Evolutionary conservation across 2,329 filamentous ascomycete genomes (phyloP).

Genomic region (Aspergillus sp.): DNA sequence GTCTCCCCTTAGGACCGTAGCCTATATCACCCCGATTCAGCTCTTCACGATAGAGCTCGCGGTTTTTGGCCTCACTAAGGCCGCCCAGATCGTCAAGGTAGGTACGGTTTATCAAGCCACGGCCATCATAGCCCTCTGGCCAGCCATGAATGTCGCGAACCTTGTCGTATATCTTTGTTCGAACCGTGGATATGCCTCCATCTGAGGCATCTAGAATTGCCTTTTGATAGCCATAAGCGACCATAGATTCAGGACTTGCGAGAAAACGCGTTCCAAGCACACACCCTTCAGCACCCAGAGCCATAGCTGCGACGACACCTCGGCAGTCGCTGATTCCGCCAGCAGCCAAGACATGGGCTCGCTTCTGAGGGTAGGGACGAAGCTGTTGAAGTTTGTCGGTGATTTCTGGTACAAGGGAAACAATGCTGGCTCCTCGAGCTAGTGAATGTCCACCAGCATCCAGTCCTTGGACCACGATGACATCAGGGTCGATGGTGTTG

Average conservation of each 20-base stretch:
- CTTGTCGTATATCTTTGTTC: constrained; percentile 51
- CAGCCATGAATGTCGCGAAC: constrained; percentile 56
- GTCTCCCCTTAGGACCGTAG: constrained; percentile 45
- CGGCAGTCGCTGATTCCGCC: constrained; percentile 52
- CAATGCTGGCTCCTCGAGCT: constrained; percentile 43
- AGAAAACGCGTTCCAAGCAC: constrained; percentile 63
- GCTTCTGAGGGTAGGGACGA: constrained; percentile 31
- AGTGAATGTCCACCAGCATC: constrained; percentile 55
- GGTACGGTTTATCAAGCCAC: constrained; percentile 32
- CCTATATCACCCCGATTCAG: constrained; percentile 37
- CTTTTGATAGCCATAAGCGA: constrained; percentile 48
- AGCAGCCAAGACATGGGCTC: constrained; percentile 47
- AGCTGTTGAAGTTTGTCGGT: constrained; percentile 41
- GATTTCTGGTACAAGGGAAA: constrained; percentile 50
- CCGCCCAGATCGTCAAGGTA: constrained; percentile 28
- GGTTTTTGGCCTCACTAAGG: constrained; percentile 43
- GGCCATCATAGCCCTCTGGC: constrained; percentile 55
- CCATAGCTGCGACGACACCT: constrained; percentile 46
- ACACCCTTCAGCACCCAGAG: constrained; percentile 51
- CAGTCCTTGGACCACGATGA: constrained; percentile 50
- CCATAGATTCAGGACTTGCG: constrained; percentile 47
- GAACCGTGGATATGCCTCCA: constrained; percentile 49
- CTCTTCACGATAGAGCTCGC: constrained; percentile 41
- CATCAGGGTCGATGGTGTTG: constrained; percentile 40
- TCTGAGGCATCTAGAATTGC: constrained; percentile 49